Evolutionary conservation across 2,329 filamentous ascomycete genomes (phyloP), one percentile per base, ranked within the genome.

Genomic region (Dryadomyces quercivorus): DNA sequence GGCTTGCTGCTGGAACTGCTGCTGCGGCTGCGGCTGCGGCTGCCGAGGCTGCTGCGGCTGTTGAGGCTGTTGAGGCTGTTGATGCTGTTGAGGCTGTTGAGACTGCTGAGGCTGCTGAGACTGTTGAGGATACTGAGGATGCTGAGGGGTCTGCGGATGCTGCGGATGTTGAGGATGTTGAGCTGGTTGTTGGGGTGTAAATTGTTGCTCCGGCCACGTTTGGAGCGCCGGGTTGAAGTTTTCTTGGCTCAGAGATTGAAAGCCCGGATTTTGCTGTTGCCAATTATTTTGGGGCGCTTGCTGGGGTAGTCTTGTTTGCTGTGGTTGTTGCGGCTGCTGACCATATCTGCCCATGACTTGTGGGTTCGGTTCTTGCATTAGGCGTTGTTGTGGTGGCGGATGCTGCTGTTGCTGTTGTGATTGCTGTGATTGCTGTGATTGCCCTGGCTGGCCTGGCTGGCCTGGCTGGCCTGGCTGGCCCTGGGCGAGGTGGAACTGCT

Each of bases 291-390:
- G 40, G 8, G 21, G 44, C n/a, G 40, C 34, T 40, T 53, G 50
- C 13, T 42, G 38, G 7, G 46, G 52, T 13, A 49, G 12, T 18
- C 18, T 12, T n/a, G 52, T 60, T 5, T 22, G 59, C 40, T 61
- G 56, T 10, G 22, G 21, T 6, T 26, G 52, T 16, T 53, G 52
- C 22, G 36, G 12, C 18, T 2, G 42, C 44, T 43, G 48, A 5
- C 21, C 21, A 44, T 43, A 51, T 4, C 38, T 20, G 8, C 47
- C 31, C 18, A 26, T 31, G 4, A 13, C 20, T 9, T 51, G 50
- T 18, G 22, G 18, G 2, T 43, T 51, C 3, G 26, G 26, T 8
- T 31, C 26, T 31, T 31, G 26, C 26, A 31, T 5, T 31, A 31
- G 26, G 26, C 26, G 26, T 8, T 31, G 26, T 42, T 42, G 22